Conservation (phyloP, 148 eudicot genomes). For the Nepenthes gracilis region DNA sequence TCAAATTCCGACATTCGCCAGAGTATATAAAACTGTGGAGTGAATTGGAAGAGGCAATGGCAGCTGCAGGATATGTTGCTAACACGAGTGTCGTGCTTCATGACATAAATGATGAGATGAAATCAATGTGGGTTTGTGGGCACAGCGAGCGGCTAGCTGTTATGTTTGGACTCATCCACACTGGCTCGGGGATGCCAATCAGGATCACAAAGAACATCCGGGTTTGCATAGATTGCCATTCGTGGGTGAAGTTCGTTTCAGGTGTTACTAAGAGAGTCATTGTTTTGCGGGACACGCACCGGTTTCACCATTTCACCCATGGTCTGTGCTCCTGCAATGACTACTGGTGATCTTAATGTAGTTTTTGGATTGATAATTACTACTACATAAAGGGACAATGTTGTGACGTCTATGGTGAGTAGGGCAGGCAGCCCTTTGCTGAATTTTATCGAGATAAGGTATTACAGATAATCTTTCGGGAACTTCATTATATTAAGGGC, state of each 20-base stretch:
- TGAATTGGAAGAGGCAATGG: background rate
- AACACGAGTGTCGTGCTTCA: background rate
- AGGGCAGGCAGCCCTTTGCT: no score
- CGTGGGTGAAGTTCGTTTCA: slow-evolving; percentile 38
- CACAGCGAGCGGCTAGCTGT: slow-evolving; percentile 49
- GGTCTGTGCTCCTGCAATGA: slow-evolving; percentile 50
- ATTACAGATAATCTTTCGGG: no score
- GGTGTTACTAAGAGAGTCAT: slow-evolving; percentile 26
- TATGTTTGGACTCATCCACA: slow-evolving; percentile 38
- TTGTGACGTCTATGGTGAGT: no score
- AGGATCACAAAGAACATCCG: slow-evolving; percentile 43
- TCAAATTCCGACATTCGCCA: background rate
- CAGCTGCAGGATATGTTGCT: background rate
- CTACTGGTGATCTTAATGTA: slow-evolving; percentile 12
- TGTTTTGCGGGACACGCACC: slow-evolving; percentile 31
- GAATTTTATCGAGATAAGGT: no score
- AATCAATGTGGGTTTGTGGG: slow-evolving; percentile 27
- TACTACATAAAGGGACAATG: no score
- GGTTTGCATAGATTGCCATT: slow-evolving; percentile 54
- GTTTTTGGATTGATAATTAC: background rate
- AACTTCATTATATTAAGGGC: no score
- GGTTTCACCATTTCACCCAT: slow-evolving; percentile 52
- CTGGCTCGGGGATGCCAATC: slow-evolving; percentile 26
- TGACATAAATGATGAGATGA: slow-evolving; percentile 1
- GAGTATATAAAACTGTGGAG: background rate